A percentile compares a stretch with the other conserved stretches of the same genome.
Evolutionary conservation across 1,284 basidiomycete species (phyloP).

Genomic region (Wallemia mellicola): DNA sequence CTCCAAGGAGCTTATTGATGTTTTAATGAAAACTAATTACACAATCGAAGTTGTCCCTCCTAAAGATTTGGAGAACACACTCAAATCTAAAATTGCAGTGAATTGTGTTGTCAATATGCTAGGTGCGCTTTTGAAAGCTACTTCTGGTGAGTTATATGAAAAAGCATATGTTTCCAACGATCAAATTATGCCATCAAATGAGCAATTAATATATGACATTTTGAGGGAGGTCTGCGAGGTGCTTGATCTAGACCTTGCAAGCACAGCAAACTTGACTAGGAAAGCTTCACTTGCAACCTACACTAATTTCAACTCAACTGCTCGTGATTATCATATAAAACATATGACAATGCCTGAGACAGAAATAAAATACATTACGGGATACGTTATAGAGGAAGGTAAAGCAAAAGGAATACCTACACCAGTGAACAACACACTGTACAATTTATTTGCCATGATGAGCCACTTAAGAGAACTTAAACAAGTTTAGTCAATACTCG

Average conservation of each 20-base stretch:
- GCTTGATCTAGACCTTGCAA: neutral
- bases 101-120: neutral
- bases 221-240: neutral
- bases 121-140: neutral
- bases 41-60: neutral
- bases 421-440: neutral
- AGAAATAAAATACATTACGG: neutral
- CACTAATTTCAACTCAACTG: neutral
- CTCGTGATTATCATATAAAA: neutral
- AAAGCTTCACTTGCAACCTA: neutral
- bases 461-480: neutral
- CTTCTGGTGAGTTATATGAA: neutral
- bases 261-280: neutral
- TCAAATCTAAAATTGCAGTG: neutral
- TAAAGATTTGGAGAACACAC: neutral
- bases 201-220: neutral
- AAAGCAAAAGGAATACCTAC: neutral
- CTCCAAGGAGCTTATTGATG: neutral
- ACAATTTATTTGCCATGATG: neutral
- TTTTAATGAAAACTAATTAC: neutral
- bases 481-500: neutral
- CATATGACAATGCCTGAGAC: neutral
- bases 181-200: neutral
- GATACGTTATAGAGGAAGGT: neutral
- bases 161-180: neutral